Evolutionary conservation across 768 basidiomycete genomes (phyloP).

Genomic region (Termitomyces sp.): DNA sequence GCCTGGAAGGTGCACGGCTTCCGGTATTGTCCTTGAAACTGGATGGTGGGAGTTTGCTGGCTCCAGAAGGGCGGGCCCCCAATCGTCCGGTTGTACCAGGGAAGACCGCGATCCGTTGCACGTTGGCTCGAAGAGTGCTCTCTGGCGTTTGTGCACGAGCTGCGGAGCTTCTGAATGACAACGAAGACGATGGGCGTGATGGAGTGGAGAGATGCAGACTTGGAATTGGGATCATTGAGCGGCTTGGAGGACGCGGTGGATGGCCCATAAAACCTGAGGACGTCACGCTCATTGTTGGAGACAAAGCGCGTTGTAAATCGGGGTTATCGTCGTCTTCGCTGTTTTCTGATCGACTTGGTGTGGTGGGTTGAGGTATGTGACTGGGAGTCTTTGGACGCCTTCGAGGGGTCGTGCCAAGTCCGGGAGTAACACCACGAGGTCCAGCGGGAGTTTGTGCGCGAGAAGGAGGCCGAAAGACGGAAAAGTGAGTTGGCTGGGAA

Average conservation of each 20-base stretch:
- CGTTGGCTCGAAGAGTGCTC: constrained; percentile 54
- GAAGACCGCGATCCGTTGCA: constrained; percentile 57
- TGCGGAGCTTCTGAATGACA: constrained; percentile 56
- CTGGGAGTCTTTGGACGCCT: constrained; percentile 78
- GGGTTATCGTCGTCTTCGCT: constrained; percentile 38
- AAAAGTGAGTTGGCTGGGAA: constrained; percentile 38
- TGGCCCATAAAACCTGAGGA: constrained; percentile 41
- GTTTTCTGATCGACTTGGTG: constrained; percentile 17
- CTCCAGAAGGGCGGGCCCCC: constrained; percentile 35
- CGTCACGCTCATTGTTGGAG: constrained; percentile 50
- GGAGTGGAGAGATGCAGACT: constrained; percentile 66
- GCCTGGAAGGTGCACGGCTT: constrained; percentile 60
- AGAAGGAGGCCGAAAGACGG: constrained; percentile 48
- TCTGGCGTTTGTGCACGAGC: constrained; percentile 72
- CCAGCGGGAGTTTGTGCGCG: constrained; percentile 59
- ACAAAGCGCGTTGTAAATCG: constrained; percentile 59
- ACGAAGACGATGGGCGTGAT: constrained; percentile 68
- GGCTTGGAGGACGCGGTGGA: constrained; percentile 73
- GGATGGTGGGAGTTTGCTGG: constrained; percentile 60
- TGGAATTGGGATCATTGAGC: constrained; percentile 82
- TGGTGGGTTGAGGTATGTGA: constrained; percentile 63
- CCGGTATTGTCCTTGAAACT: constrained; percentile 65
- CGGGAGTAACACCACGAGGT: constrained; percentile 31
- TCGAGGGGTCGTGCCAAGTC: constrained; percentile 50
- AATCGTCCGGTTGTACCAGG: constrained; percentile 40